A percentile compares a stretch with the other conserved stretches of the same genome.
These are phyloP conservation scores for Tephrocybe sp. DNA, from an alignment of 768 basidiomycete species.

Conservation along the genomic window DNA sequence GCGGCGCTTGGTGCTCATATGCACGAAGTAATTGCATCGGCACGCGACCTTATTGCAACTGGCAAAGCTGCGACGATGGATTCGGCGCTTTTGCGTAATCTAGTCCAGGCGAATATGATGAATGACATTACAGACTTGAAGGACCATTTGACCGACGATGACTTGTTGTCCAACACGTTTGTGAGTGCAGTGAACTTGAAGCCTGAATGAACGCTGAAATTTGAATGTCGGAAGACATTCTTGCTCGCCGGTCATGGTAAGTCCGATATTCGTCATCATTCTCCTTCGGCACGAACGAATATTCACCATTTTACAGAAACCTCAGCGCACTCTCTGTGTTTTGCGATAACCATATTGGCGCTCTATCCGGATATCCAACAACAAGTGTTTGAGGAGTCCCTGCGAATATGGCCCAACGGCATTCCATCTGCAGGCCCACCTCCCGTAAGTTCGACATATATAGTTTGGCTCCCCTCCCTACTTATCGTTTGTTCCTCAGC, in stretches of 20 bases:
- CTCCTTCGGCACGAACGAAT: background rate
- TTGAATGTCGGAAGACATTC: slow-evolving; percentile 31
- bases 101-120: slow-evolving; percentile 46
- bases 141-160: slow-evolving; percentile 38
- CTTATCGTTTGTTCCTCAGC: slow-evolving; percentile 19
- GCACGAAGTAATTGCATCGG: slow-evolving; percentile 35
- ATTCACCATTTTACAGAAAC: slow-evolving; percentile 33
- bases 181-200: slow-evolving; percentile 24
- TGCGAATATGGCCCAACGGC: slow-evolving; percentile 36
- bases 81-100: slow-evolving; percentile 38
- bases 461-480: background rate
- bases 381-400: slow-evolving; percentile 40
- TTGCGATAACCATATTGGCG: slow-evolving; percentile 42
- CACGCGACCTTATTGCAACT: slow-evolving; percentile 31
- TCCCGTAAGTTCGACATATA: slow-evolving; percentile 23
- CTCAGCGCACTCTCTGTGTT: slow-evolving; percentile 41
- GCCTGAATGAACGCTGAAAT: background rate
- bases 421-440: slow-evolving; percentile 20
- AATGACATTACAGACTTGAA: slow-evolving; percentile 23
- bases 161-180: slow-evolving; percentile 47
- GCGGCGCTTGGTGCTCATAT: slow-evolving; percentile 37
- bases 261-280: background rate
- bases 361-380: slow-evolving; percentile 48
- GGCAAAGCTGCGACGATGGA: slow-evolving; percentile 23
- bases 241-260: slow-evolving; percentile 49